Evolutionary conservation across 306 rosid genomes (phyloP).

Genomic region (Carpinus fangiana): DNA sequence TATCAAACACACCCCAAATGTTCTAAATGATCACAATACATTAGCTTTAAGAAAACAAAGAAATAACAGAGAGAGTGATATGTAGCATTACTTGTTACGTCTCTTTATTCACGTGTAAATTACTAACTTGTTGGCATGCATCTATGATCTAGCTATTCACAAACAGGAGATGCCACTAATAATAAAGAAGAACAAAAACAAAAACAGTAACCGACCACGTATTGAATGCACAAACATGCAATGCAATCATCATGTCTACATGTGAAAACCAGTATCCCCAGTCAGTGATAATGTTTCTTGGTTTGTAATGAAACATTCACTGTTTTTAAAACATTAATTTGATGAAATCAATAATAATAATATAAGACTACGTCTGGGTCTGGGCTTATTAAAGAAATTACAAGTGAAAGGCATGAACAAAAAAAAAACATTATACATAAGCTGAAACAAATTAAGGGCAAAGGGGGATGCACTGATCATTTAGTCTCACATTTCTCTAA

Average conservation of each 20-base stretch:
- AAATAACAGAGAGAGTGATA: too few species aligned
- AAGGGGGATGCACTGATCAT: conserved; percentile 57
- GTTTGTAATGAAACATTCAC: conserved; percentile 27
- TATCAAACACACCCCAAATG: too few species aligned
- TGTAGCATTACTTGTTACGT: too few species aligned
- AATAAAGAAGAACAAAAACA: neutral
- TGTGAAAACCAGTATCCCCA: conserved; percentile 28
- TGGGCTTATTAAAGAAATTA: conserved; percentile 30
- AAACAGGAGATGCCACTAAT: neutral
- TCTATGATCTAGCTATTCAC: too few species aligned
- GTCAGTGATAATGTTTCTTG: conserved; percentile 29
- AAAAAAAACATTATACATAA: neutral
- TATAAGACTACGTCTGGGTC: conserved; percentile 30
- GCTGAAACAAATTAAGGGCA: conserved; percentile 6
- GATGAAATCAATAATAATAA: conserved; percentile 16
- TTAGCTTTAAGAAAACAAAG: too few species aligned
- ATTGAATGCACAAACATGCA: conserved; percentile 41
- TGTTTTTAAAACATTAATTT: conserved; percentile 1
- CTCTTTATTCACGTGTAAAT: too few species aligned
- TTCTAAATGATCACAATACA: too few species aligned
- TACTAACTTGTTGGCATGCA: too few species aligned
- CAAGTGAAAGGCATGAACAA: neutral
- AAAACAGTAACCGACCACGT: conserved; percentile 18
- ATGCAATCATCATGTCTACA: conserved; percentile 24
- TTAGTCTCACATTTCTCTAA: conserved; percentile 21